Conservation (phyloP, 2,329 filamentous ascomycete genomes). For the Arthrinium puccinioides region DNA sequence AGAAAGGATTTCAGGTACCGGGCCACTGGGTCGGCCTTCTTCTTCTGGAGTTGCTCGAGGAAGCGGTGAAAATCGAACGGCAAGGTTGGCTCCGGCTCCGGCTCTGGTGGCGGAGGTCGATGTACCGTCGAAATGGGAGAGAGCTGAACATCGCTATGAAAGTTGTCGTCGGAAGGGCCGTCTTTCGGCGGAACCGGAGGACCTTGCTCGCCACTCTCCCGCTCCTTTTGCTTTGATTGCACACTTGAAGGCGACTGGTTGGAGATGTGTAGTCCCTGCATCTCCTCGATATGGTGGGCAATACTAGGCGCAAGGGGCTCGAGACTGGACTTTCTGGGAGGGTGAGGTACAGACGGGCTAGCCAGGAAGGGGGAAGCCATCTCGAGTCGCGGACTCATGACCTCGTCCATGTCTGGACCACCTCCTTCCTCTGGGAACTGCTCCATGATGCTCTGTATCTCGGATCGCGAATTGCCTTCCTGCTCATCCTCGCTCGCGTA, state of each 20-base stretch:
- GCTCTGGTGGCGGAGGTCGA: slow-evolving; percentile 63
- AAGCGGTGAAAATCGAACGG: slow-evolving; percentile 98
- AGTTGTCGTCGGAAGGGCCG: slow-evolving; percentile 36
- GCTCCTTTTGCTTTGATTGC: slow-evolving; percentile 27
- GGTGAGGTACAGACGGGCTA: slow-evolving; percentile 58
- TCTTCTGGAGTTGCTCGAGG: slow-evolving; percentile 88
- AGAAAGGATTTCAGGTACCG: slow-evolving; percentile 93
- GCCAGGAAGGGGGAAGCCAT: slow-evolving; percentile 71
- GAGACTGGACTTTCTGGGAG: slow-evolving; percentile 79
- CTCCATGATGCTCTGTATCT: slow-evolving; percentile 97
- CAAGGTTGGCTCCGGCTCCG: slow-evolving; percentile 72
- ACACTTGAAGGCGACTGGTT: slow-evolving; percentile 29
- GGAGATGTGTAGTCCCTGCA: slow-evolving; percentile 34
- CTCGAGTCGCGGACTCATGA: slow-evolving; percentile 86
- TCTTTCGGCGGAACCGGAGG: slow-evolving; percentile 57
- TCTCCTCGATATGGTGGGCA: slow-evolving; percentile 39
- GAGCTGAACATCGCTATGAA: slow-evolving; percentile 27
- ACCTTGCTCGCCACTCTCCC: slow-evolving; percentile 34
- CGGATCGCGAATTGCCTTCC: slow-evolving; percentile 61
- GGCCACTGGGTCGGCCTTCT: slow-evolving; percentile 95
- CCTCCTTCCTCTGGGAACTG: slow-evolving; percentile 76
- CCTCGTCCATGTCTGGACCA: slow-evolving; percentile 68
- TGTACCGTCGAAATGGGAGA: slow-evolving; percentile 45
- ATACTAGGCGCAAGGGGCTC: slow-evolving; percentile 56
- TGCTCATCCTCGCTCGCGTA: slow-evolving; percentile 55